These are phyloP conservation scores for Zanthoxylum bungeanum DNA, from an alignment of 345 rosid genomes.

Conservation along the genomic window DNA sequence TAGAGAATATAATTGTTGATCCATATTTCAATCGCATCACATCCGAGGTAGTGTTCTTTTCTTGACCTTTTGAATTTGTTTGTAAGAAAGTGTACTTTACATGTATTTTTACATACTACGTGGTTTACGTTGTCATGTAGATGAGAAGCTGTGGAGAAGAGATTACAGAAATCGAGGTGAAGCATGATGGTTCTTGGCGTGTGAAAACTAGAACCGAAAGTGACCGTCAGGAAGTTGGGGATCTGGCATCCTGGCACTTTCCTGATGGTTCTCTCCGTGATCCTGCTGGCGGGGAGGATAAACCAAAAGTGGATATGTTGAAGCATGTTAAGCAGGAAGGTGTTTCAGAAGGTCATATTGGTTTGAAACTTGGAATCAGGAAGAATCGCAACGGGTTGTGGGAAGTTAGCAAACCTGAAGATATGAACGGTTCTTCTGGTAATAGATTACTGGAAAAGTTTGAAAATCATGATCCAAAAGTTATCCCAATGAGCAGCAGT, in stretches of 20 bases:
- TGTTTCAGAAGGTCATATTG: slow-evolving; percentile 59
- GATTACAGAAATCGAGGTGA: slow-evolving; percentile 76
- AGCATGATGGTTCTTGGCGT: slow-evolving; percentile 98
- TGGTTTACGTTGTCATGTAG: slow-evolving; percentile 35
- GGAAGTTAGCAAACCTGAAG: slow-evolving; percentile 90
- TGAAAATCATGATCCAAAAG: slow-evolving; percentile 45
- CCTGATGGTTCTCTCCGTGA: slow-evolving; percentile 64
- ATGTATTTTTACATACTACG: background rate
- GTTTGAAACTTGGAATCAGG: slow-evolving; percentile 88
- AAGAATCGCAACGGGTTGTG: slow-evolving; percentile 82
- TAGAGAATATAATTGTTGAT: slow-evolving; percentile 79
- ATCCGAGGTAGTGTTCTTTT: slow-evolving; percentile 50
- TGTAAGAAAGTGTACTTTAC: background rate
- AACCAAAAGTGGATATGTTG: slow-evolving; percentile 45
- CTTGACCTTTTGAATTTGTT: slow-evolving; percentile 3
- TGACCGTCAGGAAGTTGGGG: slow-evolving; percentile 79
- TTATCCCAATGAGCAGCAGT: slow-evolving; percentile 88
- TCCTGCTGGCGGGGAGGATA: slow-evolving; percentile 35
- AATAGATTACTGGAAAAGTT: slow-evolving; percentile 54
- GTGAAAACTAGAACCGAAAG: slow-evolving; percentile 70
- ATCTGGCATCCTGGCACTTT: slow-evolving; percentile 77
- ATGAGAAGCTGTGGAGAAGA: slow-evolving; percentile 89
- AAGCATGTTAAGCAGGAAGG: slow-evolving; percentile 73
- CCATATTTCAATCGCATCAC: slow-evolving; percentile 91
- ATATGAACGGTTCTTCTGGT: slow-evolving; percentile 55